A percentile compares a stretch with the other conserved stretches of the same genome.
Conservation (phyloP, 305 asterid species). For the Solanum chacoense region DNA sequence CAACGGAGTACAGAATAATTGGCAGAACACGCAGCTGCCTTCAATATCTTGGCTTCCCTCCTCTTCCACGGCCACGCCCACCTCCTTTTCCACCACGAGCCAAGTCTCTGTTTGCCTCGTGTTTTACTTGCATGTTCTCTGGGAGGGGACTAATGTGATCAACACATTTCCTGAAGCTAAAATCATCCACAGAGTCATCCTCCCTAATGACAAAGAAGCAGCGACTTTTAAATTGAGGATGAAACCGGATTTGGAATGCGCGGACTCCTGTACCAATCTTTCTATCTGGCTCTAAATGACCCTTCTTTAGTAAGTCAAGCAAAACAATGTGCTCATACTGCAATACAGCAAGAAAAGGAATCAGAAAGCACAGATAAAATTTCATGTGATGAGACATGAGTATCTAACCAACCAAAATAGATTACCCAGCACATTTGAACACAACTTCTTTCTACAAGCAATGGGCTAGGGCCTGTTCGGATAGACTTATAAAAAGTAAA, state of each 20-base stretch:
- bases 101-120: slow-evolving; percentile 44
- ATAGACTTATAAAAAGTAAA: not conserved
- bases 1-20: not conserved
- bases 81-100: slow-evolving; percentile 53
- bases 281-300: slow-evolving; percentile 67
- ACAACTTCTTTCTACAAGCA: not conserved
- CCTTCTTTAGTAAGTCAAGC: slow-evolving; percentile 73
- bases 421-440: not conserved
- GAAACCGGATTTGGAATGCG: slow-evolving; percentile 67
- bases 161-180: slow-evolving; percentile 94
- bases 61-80: slow-evolving; percentile 32
- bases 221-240: slow-evolving; percentile 76
- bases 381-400: not conserved
- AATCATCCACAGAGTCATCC: slow-evolving; percentile 67
- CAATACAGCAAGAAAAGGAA: not conserved
- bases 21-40: not conserved
- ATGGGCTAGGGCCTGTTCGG: not conserved
- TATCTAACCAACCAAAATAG: not conserved
- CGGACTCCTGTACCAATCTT: slow-evolving; percentile 62
- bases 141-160: slow-evolving; percentile 73
- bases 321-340: slow-evolving; percentile 67
- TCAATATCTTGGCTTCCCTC: slow-evolving; percentile 30
- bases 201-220: slow-evolving; percentile 81
- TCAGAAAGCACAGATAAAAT: not conserved
- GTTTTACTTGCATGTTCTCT: slow-evolving; percentile 65